Base-by-base conservation (phyloP, 306 rosid species). In the Cucurbita argyrosperma region DNA sequence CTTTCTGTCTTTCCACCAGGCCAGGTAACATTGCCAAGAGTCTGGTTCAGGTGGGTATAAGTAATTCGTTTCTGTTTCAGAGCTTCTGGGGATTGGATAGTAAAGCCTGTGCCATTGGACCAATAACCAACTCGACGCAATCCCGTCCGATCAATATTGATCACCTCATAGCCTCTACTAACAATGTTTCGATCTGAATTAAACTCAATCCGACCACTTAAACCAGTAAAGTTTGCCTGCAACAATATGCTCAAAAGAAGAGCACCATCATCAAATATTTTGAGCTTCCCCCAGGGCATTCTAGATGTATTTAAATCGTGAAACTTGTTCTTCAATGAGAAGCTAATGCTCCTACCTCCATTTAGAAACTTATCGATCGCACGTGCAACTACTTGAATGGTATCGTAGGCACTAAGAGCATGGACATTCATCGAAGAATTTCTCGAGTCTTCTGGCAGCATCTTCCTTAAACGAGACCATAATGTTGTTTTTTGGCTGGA, bases 381-480 rank as follows among this genome's bases (percentile, higher is more conserved):
- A 71, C 9, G 81, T 26, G 99, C 97, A 73, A 88, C 89, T 47
- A 86, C 64, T 96, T 94, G 90, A 61, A 94, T 82, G 57, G 99
- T 80, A 74, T 94, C 99, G 38, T 94, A 94, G 74, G 99, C 95
- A 71, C 66, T 80, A 61, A 87, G 87, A 62, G 96, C 97, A 78
- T 89, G 91, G 18, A 84, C 54, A 64, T 85, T 90, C 80, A 85
- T 71, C 62, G 84, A 83, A 30, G 85, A 74, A 62, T 80, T 78
- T 76, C 77, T 78, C 69, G 66, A 51, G 74, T 85, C 89, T 51
- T 78, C 74, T 38, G 80, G 81, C 74, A 71, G 83, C 88, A 80
- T 54, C 74, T 84, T 81, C 30, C 10, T 79, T 97, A 96, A 94
- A 76, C 76, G 84, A 58, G 97, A 83, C 82, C 74, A 56, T 57